Base-by-base conservation (phyloP, 73 alveolate genomes). In the Paramecium primaurelia region DNA sequence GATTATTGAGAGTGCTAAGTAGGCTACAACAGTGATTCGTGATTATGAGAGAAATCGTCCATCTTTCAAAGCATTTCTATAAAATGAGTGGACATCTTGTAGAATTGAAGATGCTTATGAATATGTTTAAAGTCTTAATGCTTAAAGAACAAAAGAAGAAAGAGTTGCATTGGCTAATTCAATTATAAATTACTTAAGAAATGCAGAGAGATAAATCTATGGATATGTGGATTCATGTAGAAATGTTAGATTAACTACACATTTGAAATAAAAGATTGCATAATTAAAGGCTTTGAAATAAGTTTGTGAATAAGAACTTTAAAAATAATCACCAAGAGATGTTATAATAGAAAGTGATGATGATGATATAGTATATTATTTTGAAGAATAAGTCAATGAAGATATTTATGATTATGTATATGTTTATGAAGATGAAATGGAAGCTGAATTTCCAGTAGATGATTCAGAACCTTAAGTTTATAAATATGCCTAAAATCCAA, bases 191-290 rank as follows among this genome's bases (percentile, higher is more conserved):
- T 64, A 64, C 12, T 34, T 64, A 32, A 12, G 84, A 64, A 28
- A 64, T 32, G 84, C 84, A 12, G 42, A 64, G 28, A 34, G 49
- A 26, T 64, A 64, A 32, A 64, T 64, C 47, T 64, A 64, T 28
- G 28, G 84, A 14, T 64, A 64, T 64, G 84, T 64, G 9, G 84
- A 64, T 64, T 64, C 84, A 64, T 64, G 84, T 64, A 28, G 84
- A 64, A 64, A 64, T 64, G 84, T 64, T 28, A 28, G 28, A 64
- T 64, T 64, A 28, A 32, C 84, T 25, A 64, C 84, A 11, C 49
- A 64, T 34, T 64, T 64, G 47, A 64, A 34, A 64, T 64, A 64
- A 8, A 64, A 64, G 49, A 64, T 64, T 32, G 84, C 84, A 64
- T 64, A 64, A 64, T 64, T 64, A 28, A 28, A 64, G 3, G 84